Evolutionary conservation across 2,329 filamentous ascomycete species (phyloP), one percentile per base, ranked within the genome.

Genomic region (Stagonosporopsis rhizophila): DNA sequence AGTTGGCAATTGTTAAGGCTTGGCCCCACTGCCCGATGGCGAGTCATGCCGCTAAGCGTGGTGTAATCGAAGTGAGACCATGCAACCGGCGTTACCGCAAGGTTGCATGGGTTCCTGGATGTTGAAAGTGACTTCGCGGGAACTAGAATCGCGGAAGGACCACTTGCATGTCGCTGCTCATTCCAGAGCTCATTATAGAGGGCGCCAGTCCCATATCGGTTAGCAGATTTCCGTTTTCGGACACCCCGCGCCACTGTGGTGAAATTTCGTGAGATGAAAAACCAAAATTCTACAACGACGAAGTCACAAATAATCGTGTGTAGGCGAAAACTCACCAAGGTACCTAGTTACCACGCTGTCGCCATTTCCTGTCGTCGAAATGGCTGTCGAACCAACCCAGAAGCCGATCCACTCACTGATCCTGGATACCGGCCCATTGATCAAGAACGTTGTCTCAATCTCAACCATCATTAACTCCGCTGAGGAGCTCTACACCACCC

Each of bases 391-490:
- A 53, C 53, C 66, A 12, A 63, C 59, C 47, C 62, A 75, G 59
- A 96, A 93, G 73, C 84, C 88, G 0, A 87, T 96, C 45, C 88
- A 96, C 79, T 89, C 89, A 50, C 86, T 98, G 47, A 85, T 98
- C 25, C 84, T 99, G 64, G 95, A 99, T 73, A 90, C 95, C 3
- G 94, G 93, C 23, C 92, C 94, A 7, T 87, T 99, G 58, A 93
- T 99, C 75, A 94, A 94, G 74, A 97, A 97, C 78, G 89, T 95
- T 62, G 92, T 94, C 12, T 82, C 91, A 11, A 86, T 95, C 22
- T 96, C 91, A 41, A 91, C 90, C 0, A 86, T 99, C 11, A 81
- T 96, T 47, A 83, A 85, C 34, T 87, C 91, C 73, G 88, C 92
- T 44, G 88, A 95, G 39, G 64, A 73, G 40, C 62, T 75, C 4